A percentile compares a stretch with the other conserved stretches of the same genome.
Evolutionary conservation across 1,284 basidiomycete species (phyloP).

Genomic region (Trichosporon asahii): DNA sequence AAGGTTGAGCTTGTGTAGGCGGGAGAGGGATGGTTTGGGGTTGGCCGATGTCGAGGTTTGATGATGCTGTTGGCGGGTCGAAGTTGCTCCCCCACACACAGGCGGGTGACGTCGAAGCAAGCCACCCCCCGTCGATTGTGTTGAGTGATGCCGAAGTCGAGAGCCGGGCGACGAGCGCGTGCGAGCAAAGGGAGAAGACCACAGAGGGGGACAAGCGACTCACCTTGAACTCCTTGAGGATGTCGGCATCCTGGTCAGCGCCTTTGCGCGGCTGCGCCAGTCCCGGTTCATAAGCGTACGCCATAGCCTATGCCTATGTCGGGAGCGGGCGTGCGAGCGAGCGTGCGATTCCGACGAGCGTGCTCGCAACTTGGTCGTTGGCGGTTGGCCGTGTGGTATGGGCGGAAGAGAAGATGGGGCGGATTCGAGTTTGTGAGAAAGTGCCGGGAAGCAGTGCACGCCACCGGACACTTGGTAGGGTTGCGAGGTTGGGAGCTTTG

Average conservation of each 20-base stretch:
- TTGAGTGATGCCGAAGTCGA: neutral
- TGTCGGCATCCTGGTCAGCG: conserved; percentile 28
- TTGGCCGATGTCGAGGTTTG: neutral
- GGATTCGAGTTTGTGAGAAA: neutral
- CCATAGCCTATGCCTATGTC: conserved; percentile 30
- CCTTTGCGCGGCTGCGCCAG: conserved; percentile 23
- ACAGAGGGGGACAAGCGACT: conserved; percentile 17
- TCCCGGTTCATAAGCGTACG: conserved; percentile 30
- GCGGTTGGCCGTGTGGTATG: neutral
- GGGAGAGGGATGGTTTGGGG: neutral
- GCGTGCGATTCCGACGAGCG: neutral
- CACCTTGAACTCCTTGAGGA: conserved; percentile 34
- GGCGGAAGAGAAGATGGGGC: neutral
- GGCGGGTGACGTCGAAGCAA: too few species aligned
- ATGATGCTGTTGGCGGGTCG: neutral
- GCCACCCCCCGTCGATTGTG: too few species aligned
- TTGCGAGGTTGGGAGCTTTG: neutral
- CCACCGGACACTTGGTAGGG: neutral
- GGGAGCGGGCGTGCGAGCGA: too few species aligned
- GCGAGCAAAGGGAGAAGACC: neutral
- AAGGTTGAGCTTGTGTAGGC: neutral
- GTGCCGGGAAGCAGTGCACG: neutral
- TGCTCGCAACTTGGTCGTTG: neutral
- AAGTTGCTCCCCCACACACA: too few species aligned
- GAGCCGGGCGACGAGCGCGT: neutral